Conservation (phyloP, 306 rosid species). For the Delonix regia region DNA sequence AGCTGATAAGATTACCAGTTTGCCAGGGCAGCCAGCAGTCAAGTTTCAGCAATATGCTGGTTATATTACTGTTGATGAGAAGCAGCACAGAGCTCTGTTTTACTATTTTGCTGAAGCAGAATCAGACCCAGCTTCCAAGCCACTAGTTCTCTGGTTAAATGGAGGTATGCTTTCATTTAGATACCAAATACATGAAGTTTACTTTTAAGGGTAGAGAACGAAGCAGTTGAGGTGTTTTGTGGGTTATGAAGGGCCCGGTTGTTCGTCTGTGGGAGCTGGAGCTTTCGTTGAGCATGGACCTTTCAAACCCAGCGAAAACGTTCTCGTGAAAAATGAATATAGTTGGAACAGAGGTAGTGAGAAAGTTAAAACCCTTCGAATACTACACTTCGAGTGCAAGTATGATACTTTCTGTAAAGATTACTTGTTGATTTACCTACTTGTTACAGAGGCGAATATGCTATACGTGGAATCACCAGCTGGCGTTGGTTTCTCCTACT, state of each 20-base stretch:
- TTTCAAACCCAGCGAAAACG: slow-evolving; percentile 57
- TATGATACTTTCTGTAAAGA: not conserved
- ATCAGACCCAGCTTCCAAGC: slow-evolving; percentile 73
- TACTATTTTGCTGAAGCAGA: slow-evolving; percentile 87
- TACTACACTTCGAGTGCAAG: not conserved
- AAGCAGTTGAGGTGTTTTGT: slow-evolving; percentile 16
- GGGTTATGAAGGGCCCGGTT: slow-evolving; percentile 73
- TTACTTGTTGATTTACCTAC: not conserved
- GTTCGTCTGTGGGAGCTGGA: slow-evolving; percentile 82
- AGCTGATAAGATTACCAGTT: slow-evolving; percentile 52
- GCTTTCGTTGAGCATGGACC: slow-evolving; percentile 81
- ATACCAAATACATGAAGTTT: not conserved
- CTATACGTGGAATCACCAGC: slow-evolving; percentile 75
- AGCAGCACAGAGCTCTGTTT: slow-evolving; percentile 65
- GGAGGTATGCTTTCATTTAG: slow-evolving; percentile 52
- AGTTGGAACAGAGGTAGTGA: slow-evolving; percentile 77
- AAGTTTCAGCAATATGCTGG: slow-evolving; percentile 78
- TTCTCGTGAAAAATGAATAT: slow-evolving; percentile 54
- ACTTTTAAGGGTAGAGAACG: not conserved
- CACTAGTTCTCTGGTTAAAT: slow-evolving; percentile 88
- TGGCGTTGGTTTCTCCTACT: slow-evolving; percentile 89
- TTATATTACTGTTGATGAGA: slow-evolving; percentile 68
- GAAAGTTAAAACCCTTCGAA: not conserved
- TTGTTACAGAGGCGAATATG: slow-evolving; percentile 64
- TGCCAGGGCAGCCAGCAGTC: slow-evolving; percentile 88